These are phyloP conservation scores for Apiospora arundinis DNA, from an alignment of 2,329 filamentous ascomycete species.

Conservation along the genomic window DNA sequence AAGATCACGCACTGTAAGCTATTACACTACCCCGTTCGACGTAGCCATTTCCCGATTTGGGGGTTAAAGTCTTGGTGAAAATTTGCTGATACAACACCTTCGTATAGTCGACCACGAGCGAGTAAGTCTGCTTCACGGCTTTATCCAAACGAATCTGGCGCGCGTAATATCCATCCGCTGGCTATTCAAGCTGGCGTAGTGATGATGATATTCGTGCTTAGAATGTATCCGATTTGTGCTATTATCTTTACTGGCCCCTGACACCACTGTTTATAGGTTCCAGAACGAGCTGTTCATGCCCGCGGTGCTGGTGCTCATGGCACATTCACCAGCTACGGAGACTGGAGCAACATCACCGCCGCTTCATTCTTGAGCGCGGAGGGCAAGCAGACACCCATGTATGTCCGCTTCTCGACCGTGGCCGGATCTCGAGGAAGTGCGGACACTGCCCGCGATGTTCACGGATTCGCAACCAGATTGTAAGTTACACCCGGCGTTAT, in stretches of 20 bases:
- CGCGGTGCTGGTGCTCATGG: conserved; percentile 65
- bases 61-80: neutral
- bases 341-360: conserved; percentile 67
- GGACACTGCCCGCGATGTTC: conserved; percentile 67
- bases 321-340: conserved; percentile 63
- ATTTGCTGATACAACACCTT: neutral
- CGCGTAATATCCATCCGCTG: too few species aligned
- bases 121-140: conserved; percentile 44
- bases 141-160: too few species aligned
- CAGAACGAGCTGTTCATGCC: conserved; percentile 57
- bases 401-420: conserved; percentile 67
- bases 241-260: neutral
- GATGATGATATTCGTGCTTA: neutral
- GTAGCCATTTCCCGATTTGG: neutral
- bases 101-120: conserved; percentile 59
- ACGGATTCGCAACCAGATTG: conserved; percentile 67
- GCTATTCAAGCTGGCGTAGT: too few species aligned
- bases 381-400: conserved; percentile 63
- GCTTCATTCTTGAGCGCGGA: conserved; percentile 61
- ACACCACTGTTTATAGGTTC: conserved; percentile 32
- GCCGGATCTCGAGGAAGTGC: conserved; percentile 64
- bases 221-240: neutral
- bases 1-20: conserved; percentile 58
- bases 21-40: neutral
- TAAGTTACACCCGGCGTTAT: conserved; percentile 27